A percentile compares a stretch with the other conserved stretches of the same genome.
These are phyloP conservation scores for Phytophthora ramorum DNA, from an alignment of 352 stramenopile genomes.

Conservation along the genomic window DNA sequence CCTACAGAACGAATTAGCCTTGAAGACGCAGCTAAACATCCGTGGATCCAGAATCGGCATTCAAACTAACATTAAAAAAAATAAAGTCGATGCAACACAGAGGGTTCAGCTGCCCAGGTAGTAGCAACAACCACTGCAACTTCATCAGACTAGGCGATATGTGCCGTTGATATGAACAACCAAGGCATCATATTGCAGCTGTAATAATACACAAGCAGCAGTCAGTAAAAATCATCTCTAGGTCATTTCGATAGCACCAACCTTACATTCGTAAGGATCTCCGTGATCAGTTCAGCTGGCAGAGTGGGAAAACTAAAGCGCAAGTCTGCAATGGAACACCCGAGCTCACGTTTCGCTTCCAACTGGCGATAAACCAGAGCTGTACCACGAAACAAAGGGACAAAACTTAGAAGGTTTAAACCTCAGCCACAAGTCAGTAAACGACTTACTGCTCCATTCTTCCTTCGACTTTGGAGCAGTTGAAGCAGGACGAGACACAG, in stretches of 20 bases:
- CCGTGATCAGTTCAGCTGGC: conserved; percentile 52
- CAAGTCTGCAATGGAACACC: conserved; percentile 59
- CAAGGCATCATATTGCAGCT: conserved; percentile 77
- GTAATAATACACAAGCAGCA: conserved; percentile 6
- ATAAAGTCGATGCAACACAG: conserved; percentile 8
- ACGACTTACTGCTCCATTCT: conserved; percentile 61
- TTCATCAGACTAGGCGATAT: conserved; percentile 59
- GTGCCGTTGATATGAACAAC: conserved; percentile 62
- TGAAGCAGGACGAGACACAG: conserved; percentile 14
- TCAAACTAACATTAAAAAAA: conserved; percentile 27
- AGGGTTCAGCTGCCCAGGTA: background rate
- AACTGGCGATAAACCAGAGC: conserved; percentile 56
- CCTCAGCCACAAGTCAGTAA: background rate
- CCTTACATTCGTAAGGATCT: conserved; percentile 67
- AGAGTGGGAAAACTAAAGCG: conserved; percentile 66
- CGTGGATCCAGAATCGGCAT: conserved; percentile 60
- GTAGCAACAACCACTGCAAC: background rate
- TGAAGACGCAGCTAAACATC: conserved; percentile 55
- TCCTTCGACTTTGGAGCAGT: conserved; percentile 38
- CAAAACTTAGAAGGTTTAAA: conserved; percentile 1
- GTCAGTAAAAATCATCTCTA: conserved; percentile 8
- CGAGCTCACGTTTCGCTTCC: conserved; percentile 32
- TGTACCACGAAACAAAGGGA: conserved; percentile 20
- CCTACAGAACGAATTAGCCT: conserved; percentile 71
- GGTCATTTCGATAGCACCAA: background rate